Evolutionary conservation across 2,329 filamentous ascomycete genomes (phyloP).

Genomic region (Microsporum canis): DNA sequence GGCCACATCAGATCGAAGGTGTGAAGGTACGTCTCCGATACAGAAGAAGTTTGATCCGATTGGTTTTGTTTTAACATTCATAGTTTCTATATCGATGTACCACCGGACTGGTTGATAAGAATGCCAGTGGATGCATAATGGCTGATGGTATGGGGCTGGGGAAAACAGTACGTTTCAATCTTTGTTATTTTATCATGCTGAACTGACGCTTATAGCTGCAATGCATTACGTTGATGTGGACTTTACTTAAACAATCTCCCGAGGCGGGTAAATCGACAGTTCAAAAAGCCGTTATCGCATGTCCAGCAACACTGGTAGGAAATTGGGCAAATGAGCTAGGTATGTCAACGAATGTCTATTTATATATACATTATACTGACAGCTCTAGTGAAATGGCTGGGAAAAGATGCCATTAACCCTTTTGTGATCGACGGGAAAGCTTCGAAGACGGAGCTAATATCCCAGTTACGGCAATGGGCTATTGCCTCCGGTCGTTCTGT

Average conservation of each 20-base stretch:
- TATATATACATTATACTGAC: slow-evolving; percentile 14
- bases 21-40: slow-evolving; percentile 51
- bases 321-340: slow-evolving; percentile 94
- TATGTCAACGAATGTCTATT: slow-evolving; percentile 16
- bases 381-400: slow-evolving; percentile 70
- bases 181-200: slow-evolving; percentile 5
- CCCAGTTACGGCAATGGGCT: slow-evolving; percentile 88
- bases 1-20: slow-evolving; percentile 94
- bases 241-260: slow-evolving; percentile 84
- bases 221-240: slow-evolving; percentile 96
- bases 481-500: slow-evolving; percentile 82
- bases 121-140: slow-evolving; percentile 97
- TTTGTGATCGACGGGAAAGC: slow-evolving; percentile 97
- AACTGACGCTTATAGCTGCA: slow-evolving; percentile 48
- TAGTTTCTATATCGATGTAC: slow-evolving; percentile 86
- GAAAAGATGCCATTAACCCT: slow-evolving; percentile 76
- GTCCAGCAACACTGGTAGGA: slow-evolving; percentile 86
- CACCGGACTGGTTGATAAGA: slow-evolving; percentile 87
- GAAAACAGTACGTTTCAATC: slow-evolving; percentile 53
- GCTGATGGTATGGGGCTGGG: slow-evolving; percentile 97
- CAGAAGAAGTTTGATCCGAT: neutral
- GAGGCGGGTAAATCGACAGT: slow-evolving; percentile 91
- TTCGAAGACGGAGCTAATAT: slow-evolving; percentile 80
- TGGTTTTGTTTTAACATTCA: slow-evolving; percentile 14
- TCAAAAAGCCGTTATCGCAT: slow-evolving; percentile 93